phyloP scores from a whole-genome alignment of 2,329 filamentous ascomycete species.

The Aphanocladium album region DNA sequence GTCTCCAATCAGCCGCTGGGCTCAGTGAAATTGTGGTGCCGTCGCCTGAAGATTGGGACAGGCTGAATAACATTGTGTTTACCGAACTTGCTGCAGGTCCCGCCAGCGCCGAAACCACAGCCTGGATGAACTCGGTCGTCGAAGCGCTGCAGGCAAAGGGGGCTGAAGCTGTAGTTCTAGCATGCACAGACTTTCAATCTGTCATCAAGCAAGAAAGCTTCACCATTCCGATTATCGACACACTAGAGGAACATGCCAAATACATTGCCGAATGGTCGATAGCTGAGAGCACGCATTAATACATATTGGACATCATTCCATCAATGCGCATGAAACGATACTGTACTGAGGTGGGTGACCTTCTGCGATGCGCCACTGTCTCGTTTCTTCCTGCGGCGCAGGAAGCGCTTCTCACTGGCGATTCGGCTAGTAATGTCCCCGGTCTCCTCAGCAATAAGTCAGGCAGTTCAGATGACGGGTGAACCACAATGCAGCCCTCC shows the following conservation, averaged over 20 bases:
- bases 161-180: constrained; percentile 15
- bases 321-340: background rate
- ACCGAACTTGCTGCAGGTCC: background rate
- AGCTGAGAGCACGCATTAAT: background rate
- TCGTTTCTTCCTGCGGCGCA: too few relatives aligned
- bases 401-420: background rate
- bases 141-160: constrained; percentile 12
- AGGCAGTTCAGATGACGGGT: background rate
- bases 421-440: background rate
- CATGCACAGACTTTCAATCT: constrained; percentile 17
- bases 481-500: background rate
- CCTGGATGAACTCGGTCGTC: constrained; percentile 1
- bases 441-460: background rate
- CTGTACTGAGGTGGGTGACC: background rate
- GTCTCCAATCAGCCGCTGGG: background rate
- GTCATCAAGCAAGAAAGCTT: constrained; percentile 15
- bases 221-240: constrained; percentile 15
- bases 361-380: too few relatives aligned
- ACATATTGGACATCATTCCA: too few relatives aligned
- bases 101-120: background rate
- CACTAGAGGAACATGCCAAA: constrained; percentile 17
- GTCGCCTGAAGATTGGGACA: background rate
- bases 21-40: background rate
- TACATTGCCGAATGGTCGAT: constrained; percentile 6
- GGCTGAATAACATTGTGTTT: background rate